Evolutionary conservation across 192 early-diverging fungal species (phyloP).

Genomic region (Chytriomyces sp.): DNA sequence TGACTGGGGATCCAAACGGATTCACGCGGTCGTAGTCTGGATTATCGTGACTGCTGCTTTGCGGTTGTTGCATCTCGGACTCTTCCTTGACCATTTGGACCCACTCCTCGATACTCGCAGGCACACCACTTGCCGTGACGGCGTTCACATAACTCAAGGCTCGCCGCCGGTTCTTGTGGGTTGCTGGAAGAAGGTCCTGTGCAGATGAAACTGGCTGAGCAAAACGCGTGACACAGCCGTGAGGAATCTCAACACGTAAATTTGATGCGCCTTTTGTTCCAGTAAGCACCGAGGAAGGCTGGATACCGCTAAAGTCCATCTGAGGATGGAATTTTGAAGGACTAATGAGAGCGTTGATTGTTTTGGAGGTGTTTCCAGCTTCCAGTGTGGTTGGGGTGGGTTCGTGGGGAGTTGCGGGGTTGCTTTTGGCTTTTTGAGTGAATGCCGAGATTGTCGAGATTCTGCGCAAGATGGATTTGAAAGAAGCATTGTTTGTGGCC

Average conservation of each 20-base stretch:
- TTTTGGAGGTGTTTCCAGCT: neutral
- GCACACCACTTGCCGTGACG: slow-evolving; percentile 44
- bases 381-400: neutral
- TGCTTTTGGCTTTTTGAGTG: neutral
- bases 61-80: slow-evolving; percentile 13
- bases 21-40: slow-evolving; percentile 46
- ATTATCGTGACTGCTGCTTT: slow-evolving; percentile 4
- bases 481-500: neutral
- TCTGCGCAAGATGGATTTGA: neutral
- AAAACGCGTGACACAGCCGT: slow-evolving; percentile 53
- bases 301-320: slow-evolving; percentile 1
- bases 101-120: slow-evolving; percentile 56
- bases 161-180: slow-evolving; percentile 41
- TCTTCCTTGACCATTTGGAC: slow-evolving; percentile 42
- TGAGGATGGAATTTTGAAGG: slow-evolving; percentile 4
- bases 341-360: slow-evolving; percentile 23
- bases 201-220: slow-evolving; percentile 38
- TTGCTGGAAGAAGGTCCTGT: slow-evolving; percentile 41
- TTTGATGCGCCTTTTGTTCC: neutral
- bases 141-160: slow-evolving; percentile 54
- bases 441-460: neutral
- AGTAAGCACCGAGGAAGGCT: neutral
- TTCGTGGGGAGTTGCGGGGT: neutral
- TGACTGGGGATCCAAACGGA: slow-evolving; percentile 33
- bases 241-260: slow-evolving; percentile 28